phyloP scores from a whole-genome alignment of 73 alveolate species.

The Paramecium tetraurelia region DNA sequence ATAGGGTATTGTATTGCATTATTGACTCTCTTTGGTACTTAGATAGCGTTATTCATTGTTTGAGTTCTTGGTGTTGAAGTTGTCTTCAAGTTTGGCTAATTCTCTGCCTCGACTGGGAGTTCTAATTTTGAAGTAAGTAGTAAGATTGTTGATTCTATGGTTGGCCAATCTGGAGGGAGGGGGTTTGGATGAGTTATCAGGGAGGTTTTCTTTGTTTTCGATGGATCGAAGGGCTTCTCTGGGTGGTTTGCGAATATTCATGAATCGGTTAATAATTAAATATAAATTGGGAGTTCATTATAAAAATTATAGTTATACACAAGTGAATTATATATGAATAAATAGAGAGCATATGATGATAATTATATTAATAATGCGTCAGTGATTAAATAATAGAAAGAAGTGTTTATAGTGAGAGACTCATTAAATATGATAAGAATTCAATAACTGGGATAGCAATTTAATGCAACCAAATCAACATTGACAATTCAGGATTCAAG shows the following conservation, averaged over 20 bases:
- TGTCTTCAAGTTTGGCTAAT: neutral
- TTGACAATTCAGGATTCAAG: constrained; percentile 54
- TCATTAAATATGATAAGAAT: neutral
- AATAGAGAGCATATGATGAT: neutral
- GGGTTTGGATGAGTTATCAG: neutral
- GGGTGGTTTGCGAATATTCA: constrained; percentile 10
- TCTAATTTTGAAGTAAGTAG: neutral
- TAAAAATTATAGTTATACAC: neutral
- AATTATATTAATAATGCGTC: neutral
- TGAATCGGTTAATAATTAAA: neutral
- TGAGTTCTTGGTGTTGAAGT: neutral
- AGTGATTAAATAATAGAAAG: neutral
- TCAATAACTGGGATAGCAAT: neutral
- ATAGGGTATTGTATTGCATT: neutral
- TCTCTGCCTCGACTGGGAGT: constrained; percentile 34
- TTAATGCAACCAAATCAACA: neutral
- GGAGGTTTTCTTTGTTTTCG: neutral
- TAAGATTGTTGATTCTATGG: neutral
- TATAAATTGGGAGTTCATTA: neutral
- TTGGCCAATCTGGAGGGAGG: neutral
- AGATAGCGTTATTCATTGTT: neutral
- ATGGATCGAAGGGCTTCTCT: neutral
- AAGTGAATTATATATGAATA: neutral
- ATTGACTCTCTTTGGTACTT: constrained; percentile 22
- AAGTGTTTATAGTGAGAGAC: neutral